Base-by-base conservation (phyloP, 2,329 filamentous ascomycete species). In the Calonectria fujianensis region DNA sequence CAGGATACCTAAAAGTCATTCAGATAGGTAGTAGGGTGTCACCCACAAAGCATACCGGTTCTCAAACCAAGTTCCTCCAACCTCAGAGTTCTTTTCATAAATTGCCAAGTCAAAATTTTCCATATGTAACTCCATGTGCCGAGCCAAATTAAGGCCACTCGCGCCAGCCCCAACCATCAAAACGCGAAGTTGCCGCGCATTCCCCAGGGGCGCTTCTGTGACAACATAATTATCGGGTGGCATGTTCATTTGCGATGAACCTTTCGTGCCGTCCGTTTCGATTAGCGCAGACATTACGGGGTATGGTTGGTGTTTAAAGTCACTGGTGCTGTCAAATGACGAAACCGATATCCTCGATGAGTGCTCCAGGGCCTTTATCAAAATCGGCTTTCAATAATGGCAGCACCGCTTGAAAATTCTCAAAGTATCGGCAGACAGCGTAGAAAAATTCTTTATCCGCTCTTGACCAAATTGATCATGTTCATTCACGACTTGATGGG, bases 61-160 rank as follows among this genome's bases (percentile, higher is more conserved):
- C 27, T 74, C 72, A 18, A 67, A 74, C 72, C 72, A 74, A 11
- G 72, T 74, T 29, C 72, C 72, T 3, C 72, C 72, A 35, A 74
- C 63, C 6, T 74, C 52, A 1, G 68, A n/a, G 32, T 74, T 74
- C 72, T 74, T 74, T 32, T 74, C 72, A 59, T 74, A 74, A 6
- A 74, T 51, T 5, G 29, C 13, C 39, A 61, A 29, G 10, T 74
- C 72, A 11, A 71, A 67, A 16, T 74, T 70, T 14, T 57, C 64
- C 51, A 71, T 39, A 10, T 74, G 68, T 10, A 63, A 32, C 1
- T 64, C 57, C 31, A 74, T 64, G 24, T 65, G 61, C 6, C 68
- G 61, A 20, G 54, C 54, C 14, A 74, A 37, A 35, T 74, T 74
- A 16, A 74, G 52, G 9, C 72, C 72, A 27, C 72, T 74, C 10